These are phyloP conservation scores for Capsicum baccatum DNA, from an alignment of 257 asterid genomes.

Conservation along the genomic window DNA sequence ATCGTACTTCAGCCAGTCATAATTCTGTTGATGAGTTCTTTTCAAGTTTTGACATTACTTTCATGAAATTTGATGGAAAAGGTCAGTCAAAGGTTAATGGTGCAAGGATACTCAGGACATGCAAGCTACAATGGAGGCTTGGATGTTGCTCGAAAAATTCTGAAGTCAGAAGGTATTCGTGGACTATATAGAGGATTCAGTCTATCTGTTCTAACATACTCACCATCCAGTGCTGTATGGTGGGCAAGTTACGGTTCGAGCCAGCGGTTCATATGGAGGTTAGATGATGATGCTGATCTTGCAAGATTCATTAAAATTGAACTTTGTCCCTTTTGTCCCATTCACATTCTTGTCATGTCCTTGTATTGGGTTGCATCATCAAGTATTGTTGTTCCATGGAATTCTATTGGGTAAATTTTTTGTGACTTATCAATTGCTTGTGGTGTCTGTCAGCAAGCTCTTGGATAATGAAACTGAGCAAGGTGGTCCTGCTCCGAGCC, in stretches of 20 bases:
- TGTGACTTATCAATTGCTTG: conserved; percentile 28
- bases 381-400: conserved; percentile 6
- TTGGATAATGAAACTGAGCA: conserved; percentile 59
- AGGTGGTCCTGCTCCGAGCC: conserved; percentile 57
- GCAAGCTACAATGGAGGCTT: conserved; percentile 75
- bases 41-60: conserved; percentile 21
- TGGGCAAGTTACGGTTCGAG: conserved; percentile 99
- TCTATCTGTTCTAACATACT: conserved; percentile 85
- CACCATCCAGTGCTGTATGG: conserved; percentile 99
- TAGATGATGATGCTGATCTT: conserved; percentile 24
- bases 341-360: neutral
- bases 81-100: conserved; percentile 95
- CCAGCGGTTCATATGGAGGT: conserved; percentile 95
- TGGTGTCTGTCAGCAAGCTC: conserved; percentile 46
- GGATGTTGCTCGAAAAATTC: conserved; percentile 85
- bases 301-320: neutral
- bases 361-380: conserved; percentile 18
- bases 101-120: conserved; percentile 88
- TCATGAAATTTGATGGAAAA: conserved; percentile 44
- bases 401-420: neutral
- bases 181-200: conserved; percentile 97
- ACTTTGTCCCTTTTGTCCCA: neutral
- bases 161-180: conserved; percentile 86
- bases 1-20: conserved; percentile 12
- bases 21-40: neutral